These are phyloP conservation scores for Singerocomus rubriflavus DNA, from an alignment of 1,284 basidiomycete genomes.

Conservation along the genomic window DNA sequence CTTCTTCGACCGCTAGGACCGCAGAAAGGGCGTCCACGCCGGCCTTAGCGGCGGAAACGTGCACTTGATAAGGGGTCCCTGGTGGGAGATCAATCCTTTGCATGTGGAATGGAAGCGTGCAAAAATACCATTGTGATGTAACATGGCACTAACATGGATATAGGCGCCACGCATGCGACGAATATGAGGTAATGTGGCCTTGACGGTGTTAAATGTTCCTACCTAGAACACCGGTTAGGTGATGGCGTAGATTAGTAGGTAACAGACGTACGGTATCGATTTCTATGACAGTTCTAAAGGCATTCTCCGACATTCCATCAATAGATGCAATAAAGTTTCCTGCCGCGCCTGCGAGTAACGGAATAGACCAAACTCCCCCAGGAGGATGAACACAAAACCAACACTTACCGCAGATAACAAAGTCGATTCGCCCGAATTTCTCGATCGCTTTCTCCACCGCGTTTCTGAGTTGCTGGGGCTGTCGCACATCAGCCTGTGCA, in stretches of 20 bases:
- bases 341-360: constrained; percentile 85
- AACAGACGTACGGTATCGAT: constrained; percentile 76
- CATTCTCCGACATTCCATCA: constrained; percentile 78
- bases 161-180: constrained; percentile 77
- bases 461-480: constrained; percentile 66
- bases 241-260: neutral
- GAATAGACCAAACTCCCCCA: too few species aligned
- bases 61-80: constrained; percentile 88
- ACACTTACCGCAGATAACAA: constrained; percentile 89
- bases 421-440: constrained; percentile 87
- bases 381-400: neutral
- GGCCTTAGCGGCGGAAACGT: constrained; percentile 94
- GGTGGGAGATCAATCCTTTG: constrained; percentile 8
- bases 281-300: constrained; percentile 90
- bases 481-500: constrained; percentile 80
- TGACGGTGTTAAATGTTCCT: constrained; percentile 93
- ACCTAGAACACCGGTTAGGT: constrained; percentile 44
- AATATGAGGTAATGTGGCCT: constrained; percentile 79
- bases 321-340: constrained; percentile 90
- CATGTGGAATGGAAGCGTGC: neutral
- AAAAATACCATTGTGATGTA: constrained; percentile 80
- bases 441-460: constrained; percentile 78
- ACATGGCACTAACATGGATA: constrained; percentile 87
- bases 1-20: constrained; percentile 90
- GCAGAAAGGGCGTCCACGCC: constrained; percentile 86